Percentiles rank a stretch among this genome's conserved stretches.
Evolutionary conservation across 805 yeast species (phyloP).

Genomic region (Cyberlindnera galapagoensis): DNA sequence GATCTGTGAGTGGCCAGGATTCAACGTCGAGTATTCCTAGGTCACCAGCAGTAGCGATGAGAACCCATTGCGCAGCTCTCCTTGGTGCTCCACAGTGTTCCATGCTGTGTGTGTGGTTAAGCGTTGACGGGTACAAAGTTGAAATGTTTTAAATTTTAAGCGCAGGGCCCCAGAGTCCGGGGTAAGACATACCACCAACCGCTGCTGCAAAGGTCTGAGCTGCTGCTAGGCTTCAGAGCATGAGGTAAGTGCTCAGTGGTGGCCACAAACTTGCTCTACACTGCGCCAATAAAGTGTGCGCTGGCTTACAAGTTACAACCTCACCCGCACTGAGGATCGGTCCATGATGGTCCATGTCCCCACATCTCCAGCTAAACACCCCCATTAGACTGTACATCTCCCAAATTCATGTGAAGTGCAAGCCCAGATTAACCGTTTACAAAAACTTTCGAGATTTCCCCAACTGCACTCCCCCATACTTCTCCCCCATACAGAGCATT

Average conservation of each 20-base stretch:
- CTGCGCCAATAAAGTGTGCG: no score
- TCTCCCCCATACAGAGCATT: no score
- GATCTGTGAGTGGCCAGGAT: not conserved
- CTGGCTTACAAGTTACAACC: no score
- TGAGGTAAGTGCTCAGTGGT: no score
- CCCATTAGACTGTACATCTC: not conserved
- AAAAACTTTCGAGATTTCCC: no score
- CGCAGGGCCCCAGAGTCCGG: not conserved
- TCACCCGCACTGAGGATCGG: not conserved
- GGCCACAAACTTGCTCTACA: no score
- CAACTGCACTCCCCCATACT: no score
- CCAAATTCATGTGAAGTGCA: not conserved
- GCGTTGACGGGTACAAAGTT: not conserved
- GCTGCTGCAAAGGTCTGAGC: not conserved
- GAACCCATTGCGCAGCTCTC: no score
- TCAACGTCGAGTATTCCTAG: not conserved
- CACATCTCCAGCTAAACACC: not conserved
- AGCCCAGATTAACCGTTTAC: not conserved
- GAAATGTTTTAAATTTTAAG: not conserved
- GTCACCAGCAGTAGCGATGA: no score
- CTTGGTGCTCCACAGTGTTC: no score
- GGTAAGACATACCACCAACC: not conserved
- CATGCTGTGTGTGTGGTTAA: no score
- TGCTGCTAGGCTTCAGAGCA: no score
- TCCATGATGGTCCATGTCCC: not conserved